Percentiles rank a stretch among this genome's conserved stretches.
Evolutionary conservation across 1,284 basidiomycete genomes (phyloP).

Genomic region (Phenoliferia sp.): DNA sequence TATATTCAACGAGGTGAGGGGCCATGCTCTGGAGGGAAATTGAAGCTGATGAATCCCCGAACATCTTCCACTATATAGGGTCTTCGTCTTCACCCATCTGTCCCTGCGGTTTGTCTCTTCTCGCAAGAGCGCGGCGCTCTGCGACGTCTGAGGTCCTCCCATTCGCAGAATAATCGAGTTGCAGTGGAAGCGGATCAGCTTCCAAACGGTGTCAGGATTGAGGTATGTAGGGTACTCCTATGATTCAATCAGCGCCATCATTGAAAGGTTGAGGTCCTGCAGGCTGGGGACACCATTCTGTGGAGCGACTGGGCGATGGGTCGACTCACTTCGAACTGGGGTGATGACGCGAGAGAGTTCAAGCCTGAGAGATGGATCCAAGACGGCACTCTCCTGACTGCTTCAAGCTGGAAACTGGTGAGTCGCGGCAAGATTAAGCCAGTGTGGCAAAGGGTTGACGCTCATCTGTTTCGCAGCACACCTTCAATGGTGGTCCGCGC

Average conservation of each 20-base stretch:
- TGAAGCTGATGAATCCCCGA: background rate
- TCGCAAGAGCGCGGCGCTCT: no score
- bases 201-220: conserved; percentile 17
- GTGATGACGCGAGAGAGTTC: conserved; percentile 25
- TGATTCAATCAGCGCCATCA: no score
- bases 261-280: no score
- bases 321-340: conserved; percentile 24
- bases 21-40: background rate
- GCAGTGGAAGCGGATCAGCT: no score
- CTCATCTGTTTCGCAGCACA: background rate
- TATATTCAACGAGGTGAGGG: conserved; percentile 15
- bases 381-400: conserved; percentile 17
- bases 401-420: conserved; percentile 22
- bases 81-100: conserved; percentile 4
- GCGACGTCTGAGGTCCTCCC: no score
- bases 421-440: background rate
- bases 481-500: background rate
- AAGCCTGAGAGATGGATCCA: conserved; percentile 31
- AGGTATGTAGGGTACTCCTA: background rate
- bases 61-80: background rate
- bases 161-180: no score
- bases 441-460: background rate
- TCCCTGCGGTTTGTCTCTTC: background rate
- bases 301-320: conserved; percentile 31
- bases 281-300: conserved; percentile 22